These are phyloP conservation scores for Pilasporangium apinafurcum DNA, from an alignment of 352 stramenopile genomes.

Conservation along the genomic window DNA sequence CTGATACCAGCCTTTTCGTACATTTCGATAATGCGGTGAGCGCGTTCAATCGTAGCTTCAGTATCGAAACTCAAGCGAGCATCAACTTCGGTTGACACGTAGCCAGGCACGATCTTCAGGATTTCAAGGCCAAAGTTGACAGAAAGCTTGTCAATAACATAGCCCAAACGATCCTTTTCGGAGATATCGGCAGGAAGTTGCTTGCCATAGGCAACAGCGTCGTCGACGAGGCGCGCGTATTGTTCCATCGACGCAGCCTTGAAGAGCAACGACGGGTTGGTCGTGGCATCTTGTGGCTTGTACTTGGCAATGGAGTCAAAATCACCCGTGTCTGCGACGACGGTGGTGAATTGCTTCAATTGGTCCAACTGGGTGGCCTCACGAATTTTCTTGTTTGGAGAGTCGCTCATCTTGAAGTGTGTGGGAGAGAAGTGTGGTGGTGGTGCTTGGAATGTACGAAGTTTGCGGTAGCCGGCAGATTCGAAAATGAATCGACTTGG, in stretches of 20 bases:
- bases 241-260: slow-evolving; percentile 95
- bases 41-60: slow-evolving; percentile 88
- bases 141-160: slow-evolving; percentile 97
- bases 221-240: slow-evolving; percentile 95
- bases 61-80: slow-evolving; percentile 96
- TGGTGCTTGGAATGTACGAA: slow-evolving; percentile 1
- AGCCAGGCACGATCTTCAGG: slow-evolving; percentile 94
- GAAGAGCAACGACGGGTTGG: slow-evolving; percentile 98
- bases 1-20: slow-evolving; percentile 95
- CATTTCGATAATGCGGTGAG: slow-evolving; percentile 94
- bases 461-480: slow-evolving; percentile 45
- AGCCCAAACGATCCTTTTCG: slow-evolving; percentile 81
- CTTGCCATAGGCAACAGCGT: slow-evolving; percentile 93
- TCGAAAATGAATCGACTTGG: slow-evolving; percentile 71
- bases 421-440: background rate
- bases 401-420: slow-evolving; percentile 30
- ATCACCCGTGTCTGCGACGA: slow-evolving; percentile 98
- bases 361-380: slow-evolving; percentile 88
- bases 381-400: slow-evolving; percentile 73
- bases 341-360: slow-evolving; percentile 95
- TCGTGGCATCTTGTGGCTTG: slow-evolving; percentile 97
- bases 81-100: slow-evolving; percentile 99
- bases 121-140: slow-evolving; percentile 98
- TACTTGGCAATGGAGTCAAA: slow-evolving; percentile 88
- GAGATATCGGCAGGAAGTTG: slow-evolving; percentile 46